Evolutionary conservation across 495 filamentous ascomycete species (phyloP).

Genomic region (Hyaloscypha finlandica): DNA sequence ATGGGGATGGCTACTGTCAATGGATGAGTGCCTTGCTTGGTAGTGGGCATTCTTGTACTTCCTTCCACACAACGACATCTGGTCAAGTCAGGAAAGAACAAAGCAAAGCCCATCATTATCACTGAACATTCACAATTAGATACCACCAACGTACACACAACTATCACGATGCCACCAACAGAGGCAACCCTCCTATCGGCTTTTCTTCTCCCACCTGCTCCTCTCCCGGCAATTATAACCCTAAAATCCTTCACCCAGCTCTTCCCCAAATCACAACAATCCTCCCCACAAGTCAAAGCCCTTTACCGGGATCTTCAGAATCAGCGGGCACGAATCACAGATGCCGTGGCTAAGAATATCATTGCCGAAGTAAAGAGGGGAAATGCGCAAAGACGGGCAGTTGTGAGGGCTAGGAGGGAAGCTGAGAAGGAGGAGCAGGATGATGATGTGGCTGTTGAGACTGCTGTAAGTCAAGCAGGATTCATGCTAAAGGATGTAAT

Average conservation of each 20-base stretch:
- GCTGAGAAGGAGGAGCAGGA: conserved; percentile 57
- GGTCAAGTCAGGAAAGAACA: too few relatives aligned
- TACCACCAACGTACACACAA: background rate
- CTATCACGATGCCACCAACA: conserved; percentile 61
- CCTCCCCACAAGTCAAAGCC: conserved; percentile 68
- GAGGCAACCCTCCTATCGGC: conserved; percentile 72
- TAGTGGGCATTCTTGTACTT: background rate
- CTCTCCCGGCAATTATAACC: conserved; percentile 70
- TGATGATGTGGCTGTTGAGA: conserved; percentile 70
- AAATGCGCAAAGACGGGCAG: conserved; percentile 60
- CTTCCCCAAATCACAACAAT: conserved; percentile 69
- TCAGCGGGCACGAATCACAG: conserved; percentile 66
- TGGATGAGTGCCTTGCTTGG: background rate
- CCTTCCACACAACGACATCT: background rate
- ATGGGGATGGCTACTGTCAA: background rate
- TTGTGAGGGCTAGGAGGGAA: conserved; percentile 55
- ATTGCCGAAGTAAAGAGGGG: conserved; percentile 64
- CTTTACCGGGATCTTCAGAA: conserved; percentile 82
- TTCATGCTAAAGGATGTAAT: background rate
- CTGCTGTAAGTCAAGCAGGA: conserved; percentile 51
- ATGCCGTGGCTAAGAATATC: conserved; percentile 68
- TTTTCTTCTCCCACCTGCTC: conserved; percentile 75
- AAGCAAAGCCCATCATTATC: background rate
- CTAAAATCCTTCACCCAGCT: conserved; percentile 73
- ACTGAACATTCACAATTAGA: background rate